Evolutionary conservation across 352 stramenopile species (phyloP), one percentile per base, ranked within the genome.

Genomic region (Phytopythium boreale): DNA sequence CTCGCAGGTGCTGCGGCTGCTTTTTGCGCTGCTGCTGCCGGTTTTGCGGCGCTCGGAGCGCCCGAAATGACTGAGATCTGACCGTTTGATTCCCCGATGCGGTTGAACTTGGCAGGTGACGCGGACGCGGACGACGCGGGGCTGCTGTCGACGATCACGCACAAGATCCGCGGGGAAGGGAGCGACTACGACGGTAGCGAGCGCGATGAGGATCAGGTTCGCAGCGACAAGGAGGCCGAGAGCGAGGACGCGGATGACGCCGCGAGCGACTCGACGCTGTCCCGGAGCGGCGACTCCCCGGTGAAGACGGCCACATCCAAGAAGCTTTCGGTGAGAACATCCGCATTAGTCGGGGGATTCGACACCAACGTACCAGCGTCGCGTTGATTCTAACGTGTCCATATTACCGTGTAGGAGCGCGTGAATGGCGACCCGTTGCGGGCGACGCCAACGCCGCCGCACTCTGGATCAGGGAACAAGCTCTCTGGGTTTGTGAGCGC

Each of bases 401-500:
- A n/a, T n/a, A n/a, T n/a, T n/a, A n/a, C n/a, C n/a, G 22, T 37
- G 17, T 60, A 34, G 31, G 43, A 43, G 15, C 41, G 31, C 39
- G 34, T 20, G 4, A 1, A 34, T 9, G 58, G 24, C 15, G 43
- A 63, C 10, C 24, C 19, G 10, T 29, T 14, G 46, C 29, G 52
- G 61, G 57, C 31, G 0, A 71, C 59, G 27, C 74, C 24, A 20
- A 74, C 68, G 2, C 70, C 63, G 4, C 64, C 77, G 41, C 64
- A 52, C 31, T 80, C 72, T 22, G 68, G 53, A 2, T 83, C 77
- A 26, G 62, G 72, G 1, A 77, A 63, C 51, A 77, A 75, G 22
- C 34, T 75, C 7, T 59, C 62, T 17, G 67, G 62, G 1, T 69
- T 80, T 26, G 70, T 72, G 61, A 75, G 57, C 63, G 70, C 67